Base-by-base conservation (phyloP, 768 basidiomycete species). In the Leccinellum rugosiceps region DNA sequence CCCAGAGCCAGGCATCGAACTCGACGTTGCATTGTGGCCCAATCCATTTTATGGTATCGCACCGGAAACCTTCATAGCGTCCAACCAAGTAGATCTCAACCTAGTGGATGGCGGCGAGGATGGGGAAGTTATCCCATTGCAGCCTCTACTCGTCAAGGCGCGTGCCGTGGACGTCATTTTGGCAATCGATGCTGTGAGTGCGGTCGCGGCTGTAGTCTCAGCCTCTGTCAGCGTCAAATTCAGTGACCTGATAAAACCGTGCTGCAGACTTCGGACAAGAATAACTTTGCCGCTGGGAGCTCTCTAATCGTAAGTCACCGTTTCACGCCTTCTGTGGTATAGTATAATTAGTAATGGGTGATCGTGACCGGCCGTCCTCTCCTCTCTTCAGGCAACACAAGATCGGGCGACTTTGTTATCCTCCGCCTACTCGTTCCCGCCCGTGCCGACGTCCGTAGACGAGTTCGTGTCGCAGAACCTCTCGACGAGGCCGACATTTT, bases 161-260 rank as follows among this genome's bases (percentile, higher is more conserved):
- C 77, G 83, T 45, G 69, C 63, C 0, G 63, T 83, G 52, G 83
- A 84, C 58, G 74, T 76, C 7, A 78, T 84, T 62, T 47, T 84
- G 31, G 81, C 80, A 0, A 75, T 83, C 46, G 83, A 84, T 63
- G 74, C 71, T 10, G 66, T 72, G 63, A 55, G 74, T 58, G 1
- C 3, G 3, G 1, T n/a, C 35, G 25, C 9, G 7, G 35, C n/a
- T 38, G 15, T 8, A 35, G 32, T 34, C 32, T 14, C 4, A 34
- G 32, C 32, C 13, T 8, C 28, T 10, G 30, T 9, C 6, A 5
- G 31, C 8, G 14, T 32, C 31, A 11, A 32, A 13, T 32, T 32
- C 13, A 32, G 31, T 32, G 13, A 32, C 32, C 34, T 35, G 34
- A 17, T 6, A 25, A 38, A 38, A 38, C 35, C 17, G 17, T 14